Evolutionary conservation across 306 rosid genomes (phyloP).

Genomic region (Begonia loranthoides): DNA sequence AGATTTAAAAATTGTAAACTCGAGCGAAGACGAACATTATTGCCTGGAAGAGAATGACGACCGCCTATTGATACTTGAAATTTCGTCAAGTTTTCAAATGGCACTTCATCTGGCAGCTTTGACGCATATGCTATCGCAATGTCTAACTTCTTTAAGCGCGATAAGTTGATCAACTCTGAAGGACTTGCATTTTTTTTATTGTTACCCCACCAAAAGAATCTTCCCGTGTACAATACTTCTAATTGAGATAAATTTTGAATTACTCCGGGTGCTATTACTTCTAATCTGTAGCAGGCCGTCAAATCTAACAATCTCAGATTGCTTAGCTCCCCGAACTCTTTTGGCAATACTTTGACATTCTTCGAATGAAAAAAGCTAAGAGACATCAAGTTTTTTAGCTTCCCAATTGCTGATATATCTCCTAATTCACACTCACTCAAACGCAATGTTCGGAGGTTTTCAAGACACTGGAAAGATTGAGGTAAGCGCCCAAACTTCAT

Average conservation of each 20-base stretch:
- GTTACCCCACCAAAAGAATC: conserved; percentile 1
- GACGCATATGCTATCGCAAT: neutral
- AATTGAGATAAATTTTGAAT: conserved; percentile 6
- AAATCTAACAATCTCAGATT: conserved; percentile 6
- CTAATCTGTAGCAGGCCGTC: neutral
- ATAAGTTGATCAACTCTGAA: conserved; percentile 2
- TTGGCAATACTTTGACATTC: neutral
- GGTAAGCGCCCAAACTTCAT: neutral
- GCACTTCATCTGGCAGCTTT: neutral
- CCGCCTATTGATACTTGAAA: neutral
- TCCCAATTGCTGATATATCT: conserved; percentile 5
- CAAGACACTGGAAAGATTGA: neutral
- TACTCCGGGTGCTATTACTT: neutral
- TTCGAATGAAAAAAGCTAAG: neutral
- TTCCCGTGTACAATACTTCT: conserved; percentile 7
- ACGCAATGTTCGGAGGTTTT: neutral
- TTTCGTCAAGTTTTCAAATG: neutral
- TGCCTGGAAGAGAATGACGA: neutral
- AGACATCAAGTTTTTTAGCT: conserved; percentile 8
- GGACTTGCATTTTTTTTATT: conserved; percentile 9
- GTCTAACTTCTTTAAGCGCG: neutral
- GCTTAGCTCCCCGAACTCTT: conserved; percentile 2
- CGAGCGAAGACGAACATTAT: too few relatives aligned
- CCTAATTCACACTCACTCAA: neutral
- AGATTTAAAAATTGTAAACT: too few relatives aligned